Evolutionary conservation across 768 basidiomycete species (phyloP), one percentile per base, ranked within the genome.

Genomic region (Boletus subparvulus): DNA sequence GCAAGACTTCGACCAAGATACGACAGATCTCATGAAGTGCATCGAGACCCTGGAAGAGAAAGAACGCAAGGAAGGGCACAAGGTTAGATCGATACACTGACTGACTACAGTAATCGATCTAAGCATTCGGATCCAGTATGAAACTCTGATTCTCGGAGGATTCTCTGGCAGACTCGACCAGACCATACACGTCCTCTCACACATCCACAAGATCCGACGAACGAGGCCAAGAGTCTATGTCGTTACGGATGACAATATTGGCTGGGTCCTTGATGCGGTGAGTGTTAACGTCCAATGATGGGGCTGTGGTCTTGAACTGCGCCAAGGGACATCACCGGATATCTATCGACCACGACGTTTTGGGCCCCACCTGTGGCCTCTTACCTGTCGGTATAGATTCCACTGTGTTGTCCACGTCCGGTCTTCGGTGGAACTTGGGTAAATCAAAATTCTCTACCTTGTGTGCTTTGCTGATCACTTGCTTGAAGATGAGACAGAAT

Each of bases 11-110:
- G 84, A 89, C 67, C 87, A 93, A 68, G 72, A 92, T 66, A 82
- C 92, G n/a, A 98, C 96, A 0, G 97, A 99, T 69, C 80, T 99
- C 55, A 93, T 92, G 88, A 99, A 99, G 73, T 98, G 94, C 65
- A 73, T 98, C 3, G 45, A 62, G 7, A 78, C 85, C 6, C 66
- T 98, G 4, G 70, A 82, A 47, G 81, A 82, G 51, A 78, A 77
- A 55, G 92, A 94, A 64, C 56, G 63, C 17, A 59, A 61, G 2
- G 75, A 78, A 45, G 70, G 69, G 9, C 65, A 61, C 51, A 59
- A 74, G 61, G 84, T 83, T 48, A 47, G 73, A 13, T 11, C 6
- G 11, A 47, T 37, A 26, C 8, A 12, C 14, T 4, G 9, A 40
- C 39, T 12, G 36, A 41, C 6, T 26, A 11, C 47, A 21, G 36